A percentile compares a stretch with the other conserved stretches of the same genome.
Conservation (phyloP, 108 stramenopile genomes). For the Nannochloropsis oceanica region DNA sequence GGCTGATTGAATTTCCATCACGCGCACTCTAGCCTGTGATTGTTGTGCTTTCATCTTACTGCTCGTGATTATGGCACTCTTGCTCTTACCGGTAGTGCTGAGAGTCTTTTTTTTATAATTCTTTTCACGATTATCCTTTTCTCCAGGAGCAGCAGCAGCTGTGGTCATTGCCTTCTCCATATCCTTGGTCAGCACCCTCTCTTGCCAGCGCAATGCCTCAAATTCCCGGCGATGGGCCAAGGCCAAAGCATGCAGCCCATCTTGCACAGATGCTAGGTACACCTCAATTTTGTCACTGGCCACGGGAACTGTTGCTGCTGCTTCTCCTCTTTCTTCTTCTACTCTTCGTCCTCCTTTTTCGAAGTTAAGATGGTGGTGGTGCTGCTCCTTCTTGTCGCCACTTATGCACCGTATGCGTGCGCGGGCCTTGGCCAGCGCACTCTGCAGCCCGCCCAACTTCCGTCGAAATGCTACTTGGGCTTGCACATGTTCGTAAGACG, state of each 20-base stretch:
- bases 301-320: neutral
- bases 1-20: neutral
- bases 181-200: neutral
- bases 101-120: neutral
- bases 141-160: too few species aligned
- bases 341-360: neutral
- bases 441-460: neutral
- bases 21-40: too few species aligned
- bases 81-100: neutral
- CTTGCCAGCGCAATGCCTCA: neutral
- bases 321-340: neutral
- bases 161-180: neutral
- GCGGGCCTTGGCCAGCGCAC: neutral
- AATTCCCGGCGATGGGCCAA: neutral
- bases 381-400: neutral
- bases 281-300: neutral
- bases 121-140: too few species aligned
- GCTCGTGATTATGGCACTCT: neutral
- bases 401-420: neutral
- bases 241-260: neutral
- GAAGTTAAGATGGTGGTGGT: neutral
- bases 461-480: neutral
- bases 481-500: neutral
- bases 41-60: too few species aligned
- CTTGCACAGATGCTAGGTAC: neutral